Conservation (phyloP, 1,284 basidiomycete genomes). For the Ceratobasidium sp. region DNA sequence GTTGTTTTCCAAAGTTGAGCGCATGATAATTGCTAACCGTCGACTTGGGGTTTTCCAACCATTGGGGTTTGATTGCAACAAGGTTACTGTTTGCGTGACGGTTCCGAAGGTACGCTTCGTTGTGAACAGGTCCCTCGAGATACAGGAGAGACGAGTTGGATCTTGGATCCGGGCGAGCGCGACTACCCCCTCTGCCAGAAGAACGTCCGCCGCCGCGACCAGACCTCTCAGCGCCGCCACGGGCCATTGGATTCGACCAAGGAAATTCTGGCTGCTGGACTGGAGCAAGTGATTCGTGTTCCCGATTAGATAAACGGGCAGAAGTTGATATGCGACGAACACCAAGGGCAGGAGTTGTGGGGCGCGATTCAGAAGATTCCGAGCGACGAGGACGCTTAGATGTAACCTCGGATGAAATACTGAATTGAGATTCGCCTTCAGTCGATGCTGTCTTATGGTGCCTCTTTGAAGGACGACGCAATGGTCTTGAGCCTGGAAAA, state of each 20-base stretch:
- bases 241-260: neutral
- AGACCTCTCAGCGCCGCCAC: constrained; percentile 15
- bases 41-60: constrained; percentile 43
- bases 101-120: constrained; percentile 55
- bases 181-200: constrained; percentile 11
- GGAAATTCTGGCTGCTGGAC: constrained; percentile 52
- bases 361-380: constrained; percentile 49
- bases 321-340: neutral
- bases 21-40: constrained; percentile 39
- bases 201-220: constrained; percentile 20
- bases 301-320: neutral
- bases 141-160: constrained; percentile 1
- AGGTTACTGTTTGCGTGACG: constrained; percentile 52
- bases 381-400: constrained; percentile 38
- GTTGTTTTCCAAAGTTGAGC: constrained; percentile 27
- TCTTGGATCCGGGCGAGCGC: constrained; percentile 28
- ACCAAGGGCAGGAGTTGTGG: constrained; percentile 51
- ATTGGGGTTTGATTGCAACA: constrained; percentile 13
- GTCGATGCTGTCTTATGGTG: constrained; percentile 4
- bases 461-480: constrained; percentile 38
- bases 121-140: constrained; percentile 54
- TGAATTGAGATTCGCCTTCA: constrained; percentile 22
- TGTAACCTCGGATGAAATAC: constrained; percentile 6
- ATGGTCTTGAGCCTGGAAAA: constrained; percentile 10
- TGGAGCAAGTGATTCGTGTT: neutral